Conservation (phyloP, 116 monocot genomes). For the Papilionanthe hybrid region DNA sequence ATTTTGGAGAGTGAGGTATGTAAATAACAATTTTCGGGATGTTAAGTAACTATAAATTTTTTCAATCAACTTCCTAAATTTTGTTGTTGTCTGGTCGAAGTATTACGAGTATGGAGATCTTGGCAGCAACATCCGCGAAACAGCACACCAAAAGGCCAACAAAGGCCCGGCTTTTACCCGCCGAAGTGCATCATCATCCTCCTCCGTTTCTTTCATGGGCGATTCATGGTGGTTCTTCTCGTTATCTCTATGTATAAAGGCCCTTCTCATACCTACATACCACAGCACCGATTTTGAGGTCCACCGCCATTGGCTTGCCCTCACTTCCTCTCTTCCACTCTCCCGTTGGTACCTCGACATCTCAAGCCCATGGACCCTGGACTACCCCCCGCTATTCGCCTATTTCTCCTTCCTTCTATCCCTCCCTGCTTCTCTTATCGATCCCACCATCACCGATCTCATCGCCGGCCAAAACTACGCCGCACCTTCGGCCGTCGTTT, state of each 20-base stretch:
- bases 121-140: too few species aligned
- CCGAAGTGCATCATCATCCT: not conserved
- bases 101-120: too few species aligned
- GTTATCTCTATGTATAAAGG: constrained; percentile 57
- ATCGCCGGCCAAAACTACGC: constrained; percentile 13
- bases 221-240: constrained; percentile 37
- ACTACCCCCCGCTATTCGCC: constrained; percentile 97
- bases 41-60: too few species aligned
- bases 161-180: not conserved
- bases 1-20: too few species aligned
- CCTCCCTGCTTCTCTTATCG: constrained; percentile 44
- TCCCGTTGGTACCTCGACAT: constrained; percentile 68
- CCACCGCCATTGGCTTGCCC: constrained; percentile 86
- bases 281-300: constrained; percentile 85
- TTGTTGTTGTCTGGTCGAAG: too few species aligned
- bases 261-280: constrained; percentile 74
- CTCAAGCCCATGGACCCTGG: constrained; percentile 76
- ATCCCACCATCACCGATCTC: constrained; percentile 49
- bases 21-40: too few species aligned
- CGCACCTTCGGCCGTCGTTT: constrained; percentile 38
- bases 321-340: constrained; percentile 74
- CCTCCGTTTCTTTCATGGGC: constrained; percentile 4
- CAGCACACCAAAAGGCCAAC: too few species aligned
- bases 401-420: constrained; percentile 74
- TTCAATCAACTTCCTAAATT: too few species aligned